Evolutionary conservation across 148 eudicot genomes (phyloP), one percentile per base, ranked within the genome.

Genomic region (Gaultheria prostrata): DNA sequence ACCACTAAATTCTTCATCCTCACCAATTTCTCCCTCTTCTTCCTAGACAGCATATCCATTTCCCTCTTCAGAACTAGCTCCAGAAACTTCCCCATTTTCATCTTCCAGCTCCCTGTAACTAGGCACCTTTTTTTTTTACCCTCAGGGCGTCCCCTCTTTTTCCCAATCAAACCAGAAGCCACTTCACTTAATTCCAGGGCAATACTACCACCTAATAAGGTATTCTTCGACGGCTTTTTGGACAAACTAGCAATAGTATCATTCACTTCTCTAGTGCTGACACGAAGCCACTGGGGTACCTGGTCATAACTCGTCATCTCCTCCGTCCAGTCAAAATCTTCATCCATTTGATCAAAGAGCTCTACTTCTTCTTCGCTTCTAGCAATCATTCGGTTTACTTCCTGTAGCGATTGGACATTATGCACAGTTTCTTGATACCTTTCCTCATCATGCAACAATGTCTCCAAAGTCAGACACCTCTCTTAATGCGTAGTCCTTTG

Each of bases 401-500:
- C 95, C 87, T 91, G 97, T 75, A 94, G 91, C 76, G 99, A 97
- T 24, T 98, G 99, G 73, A 97, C 97, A 83, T 94, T 98, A 85
- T 97, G 99, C 48, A 94, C 91, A 82, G 91, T 94, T 87, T 94
- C 97, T 87, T 97, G 99, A 88, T 92, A 97, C 75, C 99, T 92
- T 85, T 97, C 99, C 80, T 97, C 99, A 81, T 97, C 99, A 81
- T 94, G 99, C 89, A 97, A 88, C 76, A 97, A 87, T 18, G 95
- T 91, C 86, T 97, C 99, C 80, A 97, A 88, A 33, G 99, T 97
- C 90, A 94, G 28, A 21, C 99, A 91, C 80, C 99, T 89, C 90
- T 97, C 99, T 86, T 97, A 98, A 81, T 97, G 99, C 24, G 99
- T 97, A n/a, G 99, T 97, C 86, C 95, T 90, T 85, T 97, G 99